A percentile compares a stretch with the other conserved stretches of the same genome.
These are phyloP conservation scores for Acidiella bohemica DNA, from an alignment of 495 filamentous ascomycete genomes.

Conservation along the genomic window DNA sequence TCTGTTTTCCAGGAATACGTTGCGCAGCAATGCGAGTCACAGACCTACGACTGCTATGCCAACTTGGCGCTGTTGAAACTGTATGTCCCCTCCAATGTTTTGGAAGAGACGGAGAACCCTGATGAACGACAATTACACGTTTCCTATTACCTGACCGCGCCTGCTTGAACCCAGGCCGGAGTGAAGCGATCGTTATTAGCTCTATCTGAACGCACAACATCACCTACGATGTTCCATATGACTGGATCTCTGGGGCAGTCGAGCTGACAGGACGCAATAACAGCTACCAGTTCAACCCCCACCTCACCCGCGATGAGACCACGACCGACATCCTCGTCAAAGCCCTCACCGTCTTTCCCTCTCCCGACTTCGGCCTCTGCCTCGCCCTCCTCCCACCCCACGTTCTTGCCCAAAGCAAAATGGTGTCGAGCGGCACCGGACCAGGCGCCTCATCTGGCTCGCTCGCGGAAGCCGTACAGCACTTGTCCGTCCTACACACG, in stretches of 20 bases:
- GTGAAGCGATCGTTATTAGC: constrained; percentile 42
- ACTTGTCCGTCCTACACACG: constrained; percentile 68
- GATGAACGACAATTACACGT: constrained; percentile 72
- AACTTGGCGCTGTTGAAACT: constrained; percentile 94
- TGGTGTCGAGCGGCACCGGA: constrained; percentile 36
- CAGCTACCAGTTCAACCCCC: constrained; percentile 99
- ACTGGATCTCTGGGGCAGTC: neutral
- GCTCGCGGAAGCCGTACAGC: constrained; percentile 75
- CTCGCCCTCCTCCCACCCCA: constrained; percentile 79
- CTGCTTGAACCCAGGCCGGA: constrained; percentile 31
- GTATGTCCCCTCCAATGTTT: constrained; percentile 45
- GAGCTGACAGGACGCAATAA: neutral
- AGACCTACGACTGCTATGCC: constrained; percentile 87
- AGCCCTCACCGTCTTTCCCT: constrained; percentile 92
- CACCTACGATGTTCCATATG: neutral
- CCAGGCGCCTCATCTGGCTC: constrained; percentile 14
- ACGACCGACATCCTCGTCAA: constrained; percentile 98
- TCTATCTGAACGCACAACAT: constrained; percentile 44
- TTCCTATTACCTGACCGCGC: constrained; percentile 93
- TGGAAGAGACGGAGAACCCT: constrained; percentile 20
- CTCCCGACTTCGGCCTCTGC: constrained; percentile 85
- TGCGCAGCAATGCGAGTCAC: constrained; percentile 82
- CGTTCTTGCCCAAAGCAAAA: constrained; percentile 45
- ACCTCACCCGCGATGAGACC: constrained; percentile 89
- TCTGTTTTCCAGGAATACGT: constrained; percentile 91